These are phyloP conservation scores for Cladobotryum protrusum DNA, from an alignment of 2,329 filamentous ascomycete genomes.

Conservation along the genomic window DNA sequence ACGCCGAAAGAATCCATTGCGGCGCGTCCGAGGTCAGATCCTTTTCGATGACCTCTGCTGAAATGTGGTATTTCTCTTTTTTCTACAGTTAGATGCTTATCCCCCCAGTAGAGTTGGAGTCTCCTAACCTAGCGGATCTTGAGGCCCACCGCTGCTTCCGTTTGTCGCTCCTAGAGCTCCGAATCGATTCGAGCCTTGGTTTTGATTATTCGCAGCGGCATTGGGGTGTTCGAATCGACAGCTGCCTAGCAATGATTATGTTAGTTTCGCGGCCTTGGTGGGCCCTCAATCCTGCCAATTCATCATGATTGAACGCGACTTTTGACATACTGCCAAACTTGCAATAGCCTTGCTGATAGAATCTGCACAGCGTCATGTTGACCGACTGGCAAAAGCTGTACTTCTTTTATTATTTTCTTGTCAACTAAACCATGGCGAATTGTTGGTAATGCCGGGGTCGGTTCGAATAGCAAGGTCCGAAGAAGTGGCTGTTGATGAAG, in stretches of 20 bases:
- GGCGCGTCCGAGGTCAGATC: slow-evolving; percentile 69
- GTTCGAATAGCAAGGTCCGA: neutral
- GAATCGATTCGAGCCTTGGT: slow-evolving; percentile 49
- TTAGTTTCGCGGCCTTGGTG: neutral
- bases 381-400: slow-evolving; percentile 3
- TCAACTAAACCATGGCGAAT: slow-evolving; percentile 10
- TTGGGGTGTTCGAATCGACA: slow-evolving; percentile 50
- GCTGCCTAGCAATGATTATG: slow-evolving; percentile 31
- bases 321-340: slow-evolving; percentile 42
- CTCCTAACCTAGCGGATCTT: slow-evolving; percentile 18
- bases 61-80: slow-evolving; percentile 44
- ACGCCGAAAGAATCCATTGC: slow-evolving; percentile 80
- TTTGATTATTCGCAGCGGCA: slow-evolving; percentile 29
- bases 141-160: slow-evolving; percentile 20
- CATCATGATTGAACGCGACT: neutral
- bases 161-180: slow-evolving; percentile 38
- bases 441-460: neutral
- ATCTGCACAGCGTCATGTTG: slow-evolving; percentile 40
- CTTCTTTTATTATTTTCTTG: neutral
- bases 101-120: neutral
- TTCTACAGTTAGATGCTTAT: slow-evolving; percentile 4
- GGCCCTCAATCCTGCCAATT: too few species aligned
- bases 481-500: neutral
- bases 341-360: slow-evolving; percentile 46
- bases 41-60: slow-evolving; percentile 51